Evolutionary conservation across 1,284 basidiomycete genomes (phyloP).

Genomic region (Trichosporon sp.): DNA sequence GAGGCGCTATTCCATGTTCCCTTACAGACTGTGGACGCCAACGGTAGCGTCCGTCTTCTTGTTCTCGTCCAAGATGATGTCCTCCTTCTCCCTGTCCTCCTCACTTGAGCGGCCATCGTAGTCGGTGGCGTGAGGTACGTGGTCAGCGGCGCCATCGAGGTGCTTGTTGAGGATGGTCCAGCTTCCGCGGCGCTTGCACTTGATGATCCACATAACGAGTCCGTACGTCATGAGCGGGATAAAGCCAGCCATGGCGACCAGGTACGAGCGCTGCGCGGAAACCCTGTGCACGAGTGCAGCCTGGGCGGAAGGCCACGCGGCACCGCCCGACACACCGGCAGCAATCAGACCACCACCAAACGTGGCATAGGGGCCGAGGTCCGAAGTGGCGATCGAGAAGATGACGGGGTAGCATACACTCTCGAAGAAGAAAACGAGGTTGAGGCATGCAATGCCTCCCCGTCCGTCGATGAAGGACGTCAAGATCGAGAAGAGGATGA

Average conservation of each 20-base stretch:
- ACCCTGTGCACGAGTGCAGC: constrained; percentile 23
- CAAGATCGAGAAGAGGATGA: constrained; percentile 33
- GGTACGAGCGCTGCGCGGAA: constrained; percentile 22
- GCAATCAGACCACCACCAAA: constrained; percentile 33
- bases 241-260: constrained; percentile 25
- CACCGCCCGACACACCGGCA: constrained; percentile 31
- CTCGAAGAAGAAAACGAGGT: constrained; percentile 37
- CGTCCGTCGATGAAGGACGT: constrained; percentile 23
- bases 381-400: constrained; percentile 30
- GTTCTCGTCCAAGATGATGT: background rate
- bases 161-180: constrained; percentile 15
- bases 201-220: constrained; percentile 21
- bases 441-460: constrained; percentile 34
- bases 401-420: constrained; percentile 34
- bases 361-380: constrained; percentile 30
- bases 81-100: background rate
- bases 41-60: background rate
- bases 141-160: constrained; percentile 13
- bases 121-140: background rate
- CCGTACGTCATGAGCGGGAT: constrained; percentile 25
- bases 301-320: constrained; percentile 26
- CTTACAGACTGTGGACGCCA: background rate
- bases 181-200: constrained; percentile 13
- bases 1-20: too few relatives aligned
- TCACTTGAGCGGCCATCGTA: background rate